Evolutionary conservation across 192 early-diverging fungal species (phyloP).

Genomic region (Thoreauomyces humboldtii): DNA sequence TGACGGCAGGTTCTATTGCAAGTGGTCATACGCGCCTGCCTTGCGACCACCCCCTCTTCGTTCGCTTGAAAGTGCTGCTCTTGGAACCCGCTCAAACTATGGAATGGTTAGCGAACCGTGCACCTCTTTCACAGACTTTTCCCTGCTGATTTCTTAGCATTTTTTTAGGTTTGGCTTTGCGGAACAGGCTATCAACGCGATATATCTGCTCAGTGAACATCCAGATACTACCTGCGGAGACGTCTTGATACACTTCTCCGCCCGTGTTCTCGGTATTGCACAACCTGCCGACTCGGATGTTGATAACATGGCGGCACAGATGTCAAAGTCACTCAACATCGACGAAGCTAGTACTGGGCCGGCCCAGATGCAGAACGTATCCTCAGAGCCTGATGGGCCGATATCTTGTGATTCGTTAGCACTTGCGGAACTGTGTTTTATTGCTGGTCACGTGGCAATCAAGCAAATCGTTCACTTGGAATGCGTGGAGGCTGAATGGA

Average conservation of each 20-base stretch:
- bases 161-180: slow-evolving; percentile 80
- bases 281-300: slow-evolving; percentile 5
- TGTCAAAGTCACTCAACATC: slow-evolving; percentile 22
- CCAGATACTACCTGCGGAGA: slow-evolving; percentile 79
- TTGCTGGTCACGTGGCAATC: slow-evolving; percentile 93
- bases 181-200: slow-evolving; percentile 92
- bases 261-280: slow-evolving; percentile 53
- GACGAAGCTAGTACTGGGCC: slow-evolving; percentile 14
- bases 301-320: slow-evolving; percentile 16
- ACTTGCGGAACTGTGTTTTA: slow-evolving; percentile 83
- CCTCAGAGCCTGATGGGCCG: slow-evolving; percentile 1
- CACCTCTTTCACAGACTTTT: not conserved
- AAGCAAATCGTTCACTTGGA: slow-evolving; percentile 97
- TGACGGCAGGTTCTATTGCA: slow-evolving; percentile 26
- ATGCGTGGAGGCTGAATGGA: slow-evolving; percentile 89
- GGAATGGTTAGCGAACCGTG: slow-evolving; percentile 30
- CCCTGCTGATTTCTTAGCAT: not conserved
- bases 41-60: slow-evolving; percentile 58
- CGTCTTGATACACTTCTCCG: slow-evolving; percentile 70
- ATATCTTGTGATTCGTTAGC: slow-evolving; percentile 58
- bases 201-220: slow-evolving; percentile 86
- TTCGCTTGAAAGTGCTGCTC: slow-evolving; percentile 49
- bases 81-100: slow-evolving; percentile 15
- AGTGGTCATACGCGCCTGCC: slow-evolving; percentile 39
- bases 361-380: no score